Conservation (phyloP, 2,329 filamentous ascomycete species). For the Canariomyces notabilis region DNA sequence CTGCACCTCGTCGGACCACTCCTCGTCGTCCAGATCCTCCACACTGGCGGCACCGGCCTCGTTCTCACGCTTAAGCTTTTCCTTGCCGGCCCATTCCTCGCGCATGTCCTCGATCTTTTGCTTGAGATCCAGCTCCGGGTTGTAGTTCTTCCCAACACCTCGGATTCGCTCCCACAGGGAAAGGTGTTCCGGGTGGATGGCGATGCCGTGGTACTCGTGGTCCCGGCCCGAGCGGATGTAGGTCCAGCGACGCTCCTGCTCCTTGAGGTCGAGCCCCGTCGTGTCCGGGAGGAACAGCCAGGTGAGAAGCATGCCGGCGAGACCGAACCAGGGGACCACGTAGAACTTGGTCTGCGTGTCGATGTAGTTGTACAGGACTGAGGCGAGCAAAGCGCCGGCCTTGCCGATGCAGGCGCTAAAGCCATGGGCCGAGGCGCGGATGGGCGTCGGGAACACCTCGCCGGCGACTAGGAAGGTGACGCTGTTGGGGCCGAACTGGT, state of each 20-base stretch:
- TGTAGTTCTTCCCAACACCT: conserved; percentile 75
- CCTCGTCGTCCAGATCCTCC: conserved; percentile 37
- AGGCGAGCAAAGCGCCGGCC: conserved; percentile 77
- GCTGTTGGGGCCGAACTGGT: conserved; percentile 95
- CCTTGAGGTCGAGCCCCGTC: conserved; percentile 91
- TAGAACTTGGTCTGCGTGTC: conserved; percentile 78
- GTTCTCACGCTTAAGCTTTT: conserved; percentile 36
- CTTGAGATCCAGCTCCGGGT: conserved; percentile 77
- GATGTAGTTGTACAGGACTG: conserved; percentile 94
- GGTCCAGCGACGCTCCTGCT: conserved; percentile 89
- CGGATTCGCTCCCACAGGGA: conserved; percentile 80
- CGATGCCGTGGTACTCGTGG: conserved; percentile 85
- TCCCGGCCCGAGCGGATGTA: conserved; percentile 76
- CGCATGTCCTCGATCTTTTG: conserved; percentile 80
- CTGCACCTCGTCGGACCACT: conserved; percentile 50
- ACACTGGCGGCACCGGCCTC: conserved; percentile 26
- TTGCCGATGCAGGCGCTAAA: conserved; percentile 92
- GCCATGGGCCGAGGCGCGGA: conserved; percentile 89
- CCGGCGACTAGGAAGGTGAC: conserved; percentile 95
- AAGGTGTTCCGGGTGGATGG: conserved; percentile 83
- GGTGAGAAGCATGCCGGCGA: conserved; percentile 78
- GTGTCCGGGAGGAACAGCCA: conserved; percentile 90
- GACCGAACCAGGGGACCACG: conserved; percentile 92
- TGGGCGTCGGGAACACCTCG: conserved; percentile 91
- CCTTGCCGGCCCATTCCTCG: conserved; percentile 54